Evolutionary conservation across 768 basidiomycete species (phyloP).

Genomic region (Macrocybe gigantea): DNA sequence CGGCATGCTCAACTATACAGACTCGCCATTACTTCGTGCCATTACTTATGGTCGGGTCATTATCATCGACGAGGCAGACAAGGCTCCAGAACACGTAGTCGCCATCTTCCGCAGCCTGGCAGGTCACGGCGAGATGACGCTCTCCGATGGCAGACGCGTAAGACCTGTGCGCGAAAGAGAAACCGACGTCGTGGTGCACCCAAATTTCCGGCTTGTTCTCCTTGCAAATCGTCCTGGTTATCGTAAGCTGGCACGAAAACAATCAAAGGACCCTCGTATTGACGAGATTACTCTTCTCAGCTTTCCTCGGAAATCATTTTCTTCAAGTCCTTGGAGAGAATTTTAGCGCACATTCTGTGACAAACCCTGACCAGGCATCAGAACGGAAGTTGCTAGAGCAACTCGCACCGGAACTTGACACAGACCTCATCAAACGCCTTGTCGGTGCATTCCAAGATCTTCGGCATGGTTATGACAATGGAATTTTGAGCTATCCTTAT

Average conservation of each 20-base stretch:
- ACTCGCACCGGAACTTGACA: slow-evolving; percentile 53
- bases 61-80: slow-evolving; percentile 68
- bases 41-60: slow-evolving; percentile 58
- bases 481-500: slow-evolving; percentile 59
- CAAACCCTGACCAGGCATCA: slow-evolving; percentile 64
- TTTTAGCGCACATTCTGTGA: slow-evolving; percentile 60
- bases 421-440: slow-evolving; percentile 48
- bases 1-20: slow-evolving; percentile 53
- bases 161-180: slow-evolving; percentile 38
- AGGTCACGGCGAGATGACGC: slow-evolving; percentile 56
- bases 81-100: slow-evolving; percentile 69
- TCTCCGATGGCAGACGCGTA: slow-evolving; percentile 59
- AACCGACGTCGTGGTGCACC: slow-evolving; percentile 55
- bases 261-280: not conserved
- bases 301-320: slow-evolving; percentile 71
- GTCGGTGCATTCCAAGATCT: slow-evolving; percentile 64
- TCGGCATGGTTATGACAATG: slow-evolving; percentile 50
- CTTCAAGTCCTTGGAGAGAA: slow-evolving; percentile 66
- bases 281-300: slow-evolving; percentile 22
- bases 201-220: slow-evolving; percentile 56
- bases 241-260: slow-evolving; percentile 33
- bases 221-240: slow-evolving; percentile 67
- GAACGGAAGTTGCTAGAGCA: slow-evolving; percentile 54
- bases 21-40: slow-evolving; percentile 63
- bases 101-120: slow-evolving; percentile 67